Base-by-base conservation (phyloP, 805 yeast species). In the Kockiozyma suomiensis region DNA sequence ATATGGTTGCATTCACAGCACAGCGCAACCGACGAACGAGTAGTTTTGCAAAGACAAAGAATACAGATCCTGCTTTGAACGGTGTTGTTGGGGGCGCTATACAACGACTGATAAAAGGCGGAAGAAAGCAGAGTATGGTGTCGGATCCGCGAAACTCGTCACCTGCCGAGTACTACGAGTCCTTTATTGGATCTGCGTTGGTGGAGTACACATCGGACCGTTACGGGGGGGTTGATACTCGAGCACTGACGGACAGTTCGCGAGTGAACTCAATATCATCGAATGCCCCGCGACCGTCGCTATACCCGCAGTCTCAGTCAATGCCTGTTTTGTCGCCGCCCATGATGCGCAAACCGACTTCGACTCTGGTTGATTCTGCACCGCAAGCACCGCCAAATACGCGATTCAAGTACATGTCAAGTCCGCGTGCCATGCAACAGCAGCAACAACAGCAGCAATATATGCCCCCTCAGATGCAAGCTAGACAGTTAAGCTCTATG, bases 221-320 rank as follows among this genome's bases (percentile, higher is more conserved):
- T 7, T 62, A 62, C 23, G 52, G 49, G 4, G 45, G 33, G 4
- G 66, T 62, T 32, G 66, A 62, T 41, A 54, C 61, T 8, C 58
- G 58, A 10, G 52, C 51, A 12, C 49, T 62, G 48, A 42, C 65
- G 5, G 64, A 59, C 41, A 66, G 56, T n/a, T 62, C 66, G 7
- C 65, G 66, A 1, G 47, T 65, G 21, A 62, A 55, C 43, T 58
- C 64, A n/a, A 52, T 62, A 54, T 40, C 66, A 15, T 54, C 59
- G 25, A 61, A 58, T 43, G 46, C 53, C 23, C 49, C 37, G 10
- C 46, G 66, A 21, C 64, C 58, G 23, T 50, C 55, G 56, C 17
- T 52, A 32, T 52, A 52, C 38, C 50, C 42, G 5, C 56, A 42
- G n/a, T 35, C 48, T 10, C 56, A 52, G 32, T 49, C 53, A 2